Base-by-base conservation (phyloP, 1,284 basidiomycete genomes). In the Golubevia pallescens region DNA sequence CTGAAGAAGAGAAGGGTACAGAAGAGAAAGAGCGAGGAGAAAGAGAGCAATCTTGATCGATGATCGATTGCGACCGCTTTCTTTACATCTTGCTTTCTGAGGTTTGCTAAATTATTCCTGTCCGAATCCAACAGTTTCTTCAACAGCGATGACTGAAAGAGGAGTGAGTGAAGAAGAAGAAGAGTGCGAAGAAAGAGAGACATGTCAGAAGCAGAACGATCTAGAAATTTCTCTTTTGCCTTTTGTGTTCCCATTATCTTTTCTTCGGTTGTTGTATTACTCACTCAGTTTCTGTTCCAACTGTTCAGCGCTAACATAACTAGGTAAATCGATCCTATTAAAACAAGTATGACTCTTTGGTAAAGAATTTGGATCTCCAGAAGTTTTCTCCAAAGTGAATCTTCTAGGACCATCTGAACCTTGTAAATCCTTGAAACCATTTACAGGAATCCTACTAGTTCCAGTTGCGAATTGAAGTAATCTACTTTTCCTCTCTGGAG, bases 391-490 rank as follows among this genome's bases (percentile, higher is more conserved):
- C 42, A 85, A 84, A 14, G 82, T 86, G 65, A 86, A 85, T 16
- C 78, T 63, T 13, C 79, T 65, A 6, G 97, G 96, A 0, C 96
- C 96, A 86, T 99, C 96, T 0, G 93, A 95, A 5, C 96, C 96
- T 87, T 98, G 96, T 28, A 99, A 88, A 81, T 99, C 97, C 87
- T 98, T 98, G 90, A 99, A 99, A 1, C 97, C 97, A 86, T 97
- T 97, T 86, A 99, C 97, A 3, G 97, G 97, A 65, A 99, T 94
- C 76, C 96, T 90, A 42, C 93, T 95, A 7, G 97, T 99, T 54
- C 97, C 97, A 3, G 97, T 99, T 5, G 95, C 95, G 86, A 99
- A 98, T 86, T 99, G 96, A n/a, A 97, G 87, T 66, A 98, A 87
- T 7, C 96, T 92, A 58, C 93, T 93, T 88, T 98, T 97, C 86